phyloP scores from a whole-genome alignment of 2,329 filamentous ascomycete genomes.

The Phaeosphaeriaceae sp. region DNA sequence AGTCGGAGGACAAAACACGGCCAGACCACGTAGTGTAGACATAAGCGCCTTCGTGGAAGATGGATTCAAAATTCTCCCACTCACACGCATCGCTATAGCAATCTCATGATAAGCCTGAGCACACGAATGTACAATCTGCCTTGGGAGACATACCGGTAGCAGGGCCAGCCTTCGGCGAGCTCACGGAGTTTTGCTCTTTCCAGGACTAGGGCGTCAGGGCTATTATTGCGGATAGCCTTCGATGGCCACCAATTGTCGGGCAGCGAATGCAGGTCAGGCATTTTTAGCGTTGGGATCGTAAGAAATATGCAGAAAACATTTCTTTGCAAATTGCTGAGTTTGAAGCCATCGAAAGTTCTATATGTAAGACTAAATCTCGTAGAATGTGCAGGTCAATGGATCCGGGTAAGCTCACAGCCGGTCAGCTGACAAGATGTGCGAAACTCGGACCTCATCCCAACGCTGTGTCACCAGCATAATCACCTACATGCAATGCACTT shows the following conservation, averaged over 20 bases:
- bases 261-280: constrained; percentile 1
- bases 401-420: too few species aligned
- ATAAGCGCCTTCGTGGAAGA: constrained; percentile 58
- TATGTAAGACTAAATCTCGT: too few species aligned
- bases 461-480: too few species aligned
- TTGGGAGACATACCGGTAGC: background rate
- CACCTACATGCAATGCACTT: too few species aligned
- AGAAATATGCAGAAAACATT: too few species aligned
- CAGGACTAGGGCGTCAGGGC: background rate
- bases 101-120: background rate
- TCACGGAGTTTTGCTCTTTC: constrained; percentile 1
- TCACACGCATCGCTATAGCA: constrained; percentile 48
- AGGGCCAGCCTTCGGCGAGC: constrained; percentile 1
- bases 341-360: too few species aligned
- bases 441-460: too few species aligned
- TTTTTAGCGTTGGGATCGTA: too few species aligned
- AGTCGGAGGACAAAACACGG: constrained; percentile 32
- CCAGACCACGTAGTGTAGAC: constrained; percentile 63
- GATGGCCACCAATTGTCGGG: background rate
- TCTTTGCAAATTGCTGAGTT: too few species aligned
- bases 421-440: too few species aligned
- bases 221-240: background rate
- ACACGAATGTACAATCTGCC: background rate
- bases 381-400: too few species aligned
- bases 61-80: constrained; percentile 61